Percentiles rank a stretch among this genome's conserved stretches.
These are phyloP conservation scores for Alternaria arbusti DNA, from an alignment of 2,329 filamentous ascomycete species.

Conservation along the genomic window DNA sequence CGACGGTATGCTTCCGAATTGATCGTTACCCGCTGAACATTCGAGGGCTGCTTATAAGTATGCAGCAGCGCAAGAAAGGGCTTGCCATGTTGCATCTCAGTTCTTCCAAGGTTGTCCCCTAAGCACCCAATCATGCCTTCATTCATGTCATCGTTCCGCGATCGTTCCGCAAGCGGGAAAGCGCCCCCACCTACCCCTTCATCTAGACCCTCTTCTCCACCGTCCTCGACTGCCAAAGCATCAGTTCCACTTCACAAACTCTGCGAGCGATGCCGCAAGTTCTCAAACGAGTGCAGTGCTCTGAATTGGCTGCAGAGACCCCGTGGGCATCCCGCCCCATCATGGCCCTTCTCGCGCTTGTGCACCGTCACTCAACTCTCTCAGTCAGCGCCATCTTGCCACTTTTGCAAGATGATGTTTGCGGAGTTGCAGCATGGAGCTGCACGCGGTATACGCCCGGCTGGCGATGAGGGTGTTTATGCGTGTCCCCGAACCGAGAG, in stretches of 20 bases:
- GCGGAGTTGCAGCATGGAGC: not conserved
- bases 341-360: not conserved
- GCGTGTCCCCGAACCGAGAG: not conserved
- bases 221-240: not conserved
- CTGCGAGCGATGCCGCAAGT: not conserved
- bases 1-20: rapidly evolving
- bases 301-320: not conserved
- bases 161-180: not conserved
- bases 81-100: too few species aligned
- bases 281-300: not conserved
- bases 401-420: not conserved
- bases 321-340: not conserved
- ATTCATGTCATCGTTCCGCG: too few species aligned
- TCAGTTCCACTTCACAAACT: not conserved
- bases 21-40: not conserved
- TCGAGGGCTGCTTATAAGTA: not conserved
- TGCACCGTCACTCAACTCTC: not conserved
- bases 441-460: not conserved
- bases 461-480: not conserved
- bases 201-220: not conserved
- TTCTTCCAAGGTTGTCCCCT: too few species aligned
- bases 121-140: too few species aligned
- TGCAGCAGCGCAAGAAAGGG: not conserved
- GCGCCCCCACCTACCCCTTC: not conserved
- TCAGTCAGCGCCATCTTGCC: not conserved